Percentiles rank a stretch among this genome's conserved stretches.
phyloP scores from a whole-genome alignment of 805 yeast genomes.

The Cyberlindnera xylosilytica region DNA sequence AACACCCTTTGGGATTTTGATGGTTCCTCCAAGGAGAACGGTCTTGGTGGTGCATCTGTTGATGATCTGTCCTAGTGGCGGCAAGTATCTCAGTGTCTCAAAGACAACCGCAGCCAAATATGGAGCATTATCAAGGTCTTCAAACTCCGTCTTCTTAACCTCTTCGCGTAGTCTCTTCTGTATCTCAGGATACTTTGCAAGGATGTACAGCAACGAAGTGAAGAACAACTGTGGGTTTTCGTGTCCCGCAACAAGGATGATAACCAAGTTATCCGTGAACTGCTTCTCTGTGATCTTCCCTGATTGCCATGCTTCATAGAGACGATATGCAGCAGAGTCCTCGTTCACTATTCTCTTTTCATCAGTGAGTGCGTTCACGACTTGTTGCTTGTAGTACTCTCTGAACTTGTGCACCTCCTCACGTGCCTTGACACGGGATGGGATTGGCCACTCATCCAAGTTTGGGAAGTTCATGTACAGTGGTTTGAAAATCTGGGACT shows the following conservation, averaged over 20 bases:
- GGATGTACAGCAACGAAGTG: conserved; percentile 42
- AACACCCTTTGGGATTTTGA: conserved; percentile 45
- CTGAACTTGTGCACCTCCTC: conserved; percentile 42
- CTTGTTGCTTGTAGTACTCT: conserved; percentile 31
- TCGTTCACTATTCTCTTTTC: conserved; percentile 25
- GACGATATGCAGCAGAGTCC: conserved; percentile 38
- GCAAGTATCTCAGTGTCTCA: conserved; percentile 48
- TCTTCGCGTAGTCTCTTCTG: conserved; percentile 34
- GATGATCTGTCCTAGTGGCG: conserved; percentile 56
- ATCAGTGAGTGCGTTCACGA: conserved; percentile 31
- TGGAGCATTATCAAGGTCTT: conserved; percentile 22
- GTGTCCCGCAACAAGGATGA: conserved; percentile 59
- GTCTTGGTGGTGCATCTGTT: conserved; percentile 43
- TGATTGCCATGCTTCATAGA: conserved; percentile 37
- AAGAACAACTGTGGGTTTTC: conserved; percentile 57
- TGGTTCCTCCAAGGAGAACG: conserved; percentile 38
- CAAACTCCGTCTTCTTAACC: conserved; percentile 4
- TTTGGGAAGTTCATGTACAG: conserved; percentile 53
- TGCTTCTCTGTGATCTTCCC: conserved; percentile 42
- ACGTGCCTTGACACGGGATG: conserved; percentile 43
- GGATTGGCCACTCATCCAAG: conserved; percentile 47
- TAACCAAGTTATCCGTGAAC: conserved; percentile 50
- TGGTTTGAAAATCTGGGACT: conserved; percentile 53
- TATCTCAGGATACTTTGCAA: conserved; percentile 39
- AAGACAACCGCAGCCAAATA: conserved; percentile 36